These are phyloP conservation scores for Calendula officinalis DNA, from an alignment of 129 eudicot genomes.

Conservation along the genomic window DNA sequence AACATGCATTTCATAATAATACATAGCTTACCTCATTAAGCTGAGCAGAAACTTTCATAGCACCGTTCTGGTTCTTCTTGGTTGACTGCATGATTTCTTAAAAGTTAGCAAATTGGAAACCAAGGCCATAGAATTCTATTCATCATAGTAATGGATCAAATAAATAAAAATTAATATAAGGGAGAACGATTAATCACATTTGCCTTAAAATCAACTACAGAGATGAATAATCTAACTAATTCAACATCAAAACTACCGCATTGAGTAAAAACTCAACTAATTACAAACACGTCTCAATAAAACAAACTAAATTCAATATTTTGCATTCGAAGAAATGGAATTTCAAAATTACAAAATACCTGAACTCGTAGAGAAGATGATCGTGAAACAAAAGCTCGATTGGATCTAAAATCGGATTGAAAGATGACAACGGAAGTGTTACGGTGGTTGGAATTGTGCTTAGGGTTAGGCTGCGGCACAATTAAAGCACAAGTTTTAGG, in stretches of 20 bases:
- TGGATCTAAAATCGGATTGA: conserved; percentile 33
- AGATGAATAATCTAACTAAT: conserved; percentile 7
- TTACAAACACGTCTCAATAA: background rate
- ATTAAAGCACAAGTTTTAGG: conserved; percentile 40
- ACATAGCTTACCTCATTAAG: conserved; percentile 48
- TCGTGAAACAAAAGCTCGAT: conserved; percentile 23
- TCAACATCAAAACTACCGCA: background rate
- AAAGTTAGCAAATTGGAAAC: conserved; percentile 16
- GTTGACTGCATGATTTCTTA: conserved; percentile 37
- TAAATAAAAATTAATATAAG: background rate
- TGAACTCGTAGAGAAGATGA: conserved; percentile 27
- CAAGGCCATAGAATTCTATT: background rate
- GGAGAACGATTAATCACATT: background rate
- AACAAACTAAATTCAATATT: background rate
- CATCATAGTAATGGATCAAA: background rate
- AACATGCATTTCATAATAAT: background rate
- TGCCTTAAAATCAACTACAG: background rate
- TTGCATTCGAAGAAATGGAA: background rate
- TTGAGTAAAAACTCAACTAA: background rate
- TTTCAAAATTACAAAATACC: conserved; percentile 16
- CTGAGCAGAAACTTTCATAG: conserved; percentile 54
- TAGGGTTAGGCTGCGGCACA: conserved; percentile 23
- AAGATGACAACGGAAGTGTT: conserved; percentile 25
- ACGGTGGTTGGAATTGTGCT: conserved; percentile 19
- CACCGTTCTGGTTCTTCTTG: conserved; percentile 44